A percentile compares a stretch with the other conserved stretches of the same genome.
These are phyloP conservation scores for Collybia mongolica DNA, from an alignment of 768 basidiomycete genomes.

Conservation along the genomic window DNA sequence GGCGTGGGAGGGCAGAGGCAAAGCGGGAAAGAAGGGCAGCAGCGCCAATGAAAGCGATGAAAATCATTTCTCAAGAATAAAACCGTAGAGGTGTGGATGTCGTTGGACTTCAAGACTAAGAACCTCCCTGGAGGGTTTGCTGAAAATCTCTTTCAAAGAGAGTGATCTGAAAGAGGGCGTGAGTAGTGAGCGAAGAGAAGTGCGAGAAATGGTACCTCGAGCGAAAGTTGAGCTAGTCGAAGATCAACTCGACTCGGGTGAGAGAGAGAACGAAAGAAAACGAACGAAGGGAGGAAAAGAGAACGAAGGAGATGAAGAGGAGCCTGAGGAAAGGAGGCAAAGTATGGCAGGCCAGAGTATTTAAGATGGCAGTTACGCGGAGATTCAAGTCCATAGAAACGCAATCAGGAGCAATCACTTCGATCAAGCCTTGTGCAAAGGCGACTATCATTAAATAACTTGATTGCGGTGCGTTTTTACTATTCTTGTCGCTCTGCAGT, in stretches of 20 bases:
- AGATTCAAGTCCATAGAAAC: conserved; percentile 34
- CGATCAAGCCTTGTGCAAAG: no score
- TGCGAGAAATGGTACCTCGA: conserved; percentile 41
- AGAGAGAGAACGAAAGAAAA: conserved; percentile 40
- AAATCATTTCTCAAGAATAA: conserved; percentile 57
- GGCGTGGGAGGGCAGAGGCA: conserved; percentile 46
- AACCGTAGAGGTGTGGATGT: conserved; percentile 48
- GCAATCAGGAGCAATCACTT: conserved; percentile 8
- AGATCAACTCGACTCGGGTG: conserved; percentile 63
- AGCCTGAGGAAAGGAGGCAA: conserved; percentile 18
- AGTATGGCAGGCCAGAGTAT: conserved; percentile 11
- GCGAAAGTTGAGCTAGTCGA: conserved; percentile 58
- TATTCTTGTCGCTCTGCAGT: no score
- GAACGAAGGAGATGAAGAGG: conserved; percentile 20
- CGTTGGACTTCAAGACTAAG: conserved; percentile 40
- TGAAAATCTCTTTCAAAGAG: conserved; percentile 72
- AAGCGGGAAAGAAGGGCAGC: conserved; percentile 53
- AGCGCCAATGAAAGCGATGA: conserved; percentile 52
- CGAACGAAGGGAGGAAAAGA: conserved; percentile 41
- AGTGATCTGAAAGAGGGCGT: conserved; percentile 42
- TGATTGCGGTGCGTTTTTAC: no score
- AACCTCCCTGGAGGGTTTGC: conserved; percentile 64
- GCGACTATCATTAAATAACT: no score
- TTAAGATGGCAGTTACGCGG: conserved; percentile 21
- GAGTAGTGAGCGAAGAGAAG: conserved; percentile 4